Conservation (phyloP, 805 yeast species). For the Jamesozyma jinghongensis region DNA sequence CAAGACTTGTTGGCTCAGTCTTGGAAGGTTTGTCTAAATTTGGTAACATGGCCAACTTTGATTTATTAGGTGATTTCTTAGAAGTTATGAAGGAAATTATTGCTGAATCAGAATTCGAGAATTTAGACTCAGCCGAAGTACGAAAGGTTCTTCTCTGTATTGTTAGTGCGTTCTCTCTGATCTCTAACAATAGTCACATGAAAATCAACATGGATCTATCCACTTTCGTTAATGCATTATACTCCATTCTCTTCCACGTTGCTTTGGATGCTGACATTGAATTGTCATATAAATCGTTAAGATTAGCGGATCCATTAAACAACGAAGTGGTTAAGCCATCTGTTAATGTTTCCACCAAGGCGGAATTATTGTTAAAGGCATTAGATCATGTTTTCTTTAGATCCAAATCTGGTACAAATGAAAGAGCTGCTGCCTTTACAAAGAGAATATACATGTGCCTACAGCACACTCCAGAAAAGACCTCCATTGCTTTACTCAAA, state of each 20-base stretch:
- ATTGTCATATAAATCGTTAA: conserved; percentile 68
- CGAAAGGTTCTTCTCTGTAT: conserved; percentile 75
- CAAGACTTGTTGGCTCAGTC: conserved; percentile 70
- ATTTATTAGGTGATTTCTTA: conserved; percentile 83
- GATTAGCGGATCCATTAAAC: conserved; percentile 70
- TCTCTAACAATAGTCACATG: conserved; percentile 62
- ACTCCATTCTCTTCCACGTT: conserved; percentile 56
- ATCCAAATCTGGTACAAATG: conserved; percentile 54
- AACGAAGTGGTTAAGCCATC: conserved; percentile 46
- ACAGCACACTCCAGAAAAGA: conserved; percentile 79
- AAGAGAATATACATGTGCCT: conserved; percentile 64
- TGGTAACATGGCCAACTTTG: conserved; percentile 89
- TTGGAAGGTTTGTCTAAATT: conserved; percentile 85
- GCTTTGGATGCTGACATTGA: conserved; percentile 78
- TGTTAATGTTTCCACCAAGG: conserved; percentile 80
- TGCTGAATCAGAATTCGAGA: conserved; percentile 40
- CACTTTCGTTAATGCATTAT: conserved; percentile 67
- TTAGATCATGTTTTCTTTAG: conserved; percentile 76
- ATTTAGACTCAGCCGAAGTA: conserved; percentile 40
- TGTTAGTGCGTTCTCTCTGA: conserved; percentile 81
- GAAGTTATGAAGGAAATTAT: conserved; percentile 82
- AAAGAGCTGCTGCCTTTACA: conserved; percentile 70
- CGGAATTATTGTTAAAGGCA: conserved; percentile 70
- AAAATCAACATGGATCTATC: conserved; percentile 76
- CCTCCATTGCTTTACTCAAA: conserved; percentile 66